Conservation (phyloP, 2,329 filamentous ascomycete species). For the Pseudogymnoascus sp. region DNA sequence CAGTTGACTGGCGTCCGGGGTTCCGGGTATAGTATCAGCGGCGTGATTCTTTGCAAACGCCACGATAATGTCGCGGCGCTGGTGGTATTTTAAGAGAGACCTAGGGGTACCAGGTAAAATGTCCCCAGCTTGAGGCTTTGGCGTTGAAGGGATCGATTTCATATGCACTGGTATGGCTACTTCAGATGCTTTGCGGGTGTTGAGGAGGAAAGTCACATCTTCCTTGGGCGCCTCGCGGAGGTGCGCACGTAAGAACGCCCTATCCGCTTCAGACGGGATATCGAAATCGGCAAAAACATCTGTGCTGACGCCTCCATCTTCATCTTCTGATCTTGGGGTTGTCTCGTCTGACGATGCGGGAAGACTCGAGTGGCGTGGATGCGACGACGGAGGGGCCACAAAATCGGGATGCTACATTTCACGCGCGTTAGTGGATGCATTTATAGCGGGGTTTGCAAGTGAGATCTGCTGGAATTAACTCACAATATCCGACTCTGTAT, state of each 20-base stretch:
- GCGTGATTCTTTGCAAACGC: not conserved
- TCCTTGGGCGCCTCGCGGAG: not conserved
- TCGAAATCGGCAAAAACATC: slow-evolving; percentile 1
- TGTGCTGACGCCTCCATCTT: not conserved
- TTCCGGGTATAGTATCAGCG: not conserved
- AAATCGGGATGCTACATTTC: not conserved
- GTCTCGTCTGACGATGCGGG: not conserved
- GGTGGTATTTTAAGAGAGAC: not conserved
- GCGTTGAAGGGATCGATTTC: not conserved
- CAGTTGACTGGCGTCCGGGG: not conserved
- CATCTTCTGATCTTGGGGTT: not conserved
- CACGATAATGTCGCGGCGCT: not conserved
- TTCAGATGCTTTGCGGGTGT: not conserved
- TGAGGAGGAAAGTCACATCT: not conserved
- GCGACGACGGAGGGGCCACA: slow-evolving; percentile 1
- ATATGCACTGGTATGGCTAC: not conserved
- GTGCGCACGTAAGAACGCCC: not conserved
- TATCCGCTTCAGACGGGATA: not conserved
- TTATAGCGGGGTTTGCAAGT: not conserved
- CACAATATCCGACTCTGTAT: not conserved
- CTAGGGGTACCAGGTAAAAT: not conserved
- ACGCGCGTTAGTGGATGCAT: not conserved
- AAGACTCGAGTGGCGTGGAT: not conserved
- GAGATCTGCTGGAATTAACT: not conserved
- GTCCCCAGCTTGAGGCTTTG: not conserved